These are phyloP conservation scores for Tanacetum coccineum DNA, from an alignment of 129 eudicot genomes.

Conservation along the genomic window DNA sequence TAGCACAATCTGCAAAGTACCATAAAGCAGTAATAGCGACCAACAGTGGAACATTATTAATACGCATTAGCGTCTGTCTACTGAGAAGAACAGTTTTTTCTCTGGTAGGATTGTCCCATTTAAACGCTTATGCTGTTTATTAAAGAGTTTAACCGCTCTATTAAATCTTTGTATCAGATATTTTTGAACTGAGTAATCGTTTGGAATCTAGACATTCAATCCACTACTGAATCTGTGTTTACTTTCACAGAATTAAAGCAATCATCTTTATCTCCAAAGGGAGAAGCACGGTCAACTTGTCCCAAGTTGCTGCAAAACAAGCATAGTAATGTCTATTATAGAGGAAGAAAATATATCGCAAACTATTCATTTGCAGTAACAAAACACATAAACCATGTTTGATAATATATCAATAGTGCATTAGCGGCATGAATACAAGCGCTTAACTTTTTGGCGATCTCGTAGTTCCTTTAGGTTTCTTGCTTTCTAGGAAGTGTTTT, in stretches of 20 bases:
- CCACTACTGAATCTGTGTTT: conserved; percentile 15
- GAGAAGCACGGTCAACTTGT: conserved; percentile 20
- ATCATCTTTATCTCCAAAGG: conserved; percentile 22
- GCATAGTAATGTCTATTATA: conserved; percentile 14
- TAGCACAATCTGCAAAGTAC: too few relatives aligned
- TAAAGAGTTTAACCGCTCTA: too few relatives aligned
- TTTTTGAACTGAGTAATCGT: too few relatives aligned
- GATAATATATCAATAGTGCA: background rate
- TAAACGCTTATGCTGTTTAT: too few relatives aligned
- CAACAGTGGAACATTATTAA: too few relatives aligned
- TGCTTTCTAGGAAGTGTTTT: conserved; percentile 20
- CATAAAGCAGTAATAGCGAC: too few relatives aligned
- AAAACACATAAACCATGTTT: background rate
- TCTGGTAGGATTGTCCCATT: too few relatives aligned
- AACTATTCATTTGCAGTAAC: conserved; percentile 10
- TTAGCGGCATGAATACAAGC: conserved; percentile 22
- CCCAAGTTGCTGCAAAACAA: conserved; percentile 19
- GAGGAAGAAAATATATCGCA: background rate
- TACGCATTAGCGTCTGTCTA: too few relatives aligned
- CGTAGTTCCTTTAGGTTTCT: conserved; percentile 18
- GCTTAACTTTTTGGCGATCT: background rate
- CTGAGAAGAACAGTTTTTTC: too few relatives aligned
- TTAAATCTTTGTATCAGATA: too few relatives aligned
- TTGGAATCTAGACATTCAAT: too few relatives aligned
- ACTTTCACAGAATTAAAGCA: conserved; percentile 23